Evolutionary conservation across 805 yeast species (phyloP).

Genomic region (Phaffomyces antillensis): DNA sequence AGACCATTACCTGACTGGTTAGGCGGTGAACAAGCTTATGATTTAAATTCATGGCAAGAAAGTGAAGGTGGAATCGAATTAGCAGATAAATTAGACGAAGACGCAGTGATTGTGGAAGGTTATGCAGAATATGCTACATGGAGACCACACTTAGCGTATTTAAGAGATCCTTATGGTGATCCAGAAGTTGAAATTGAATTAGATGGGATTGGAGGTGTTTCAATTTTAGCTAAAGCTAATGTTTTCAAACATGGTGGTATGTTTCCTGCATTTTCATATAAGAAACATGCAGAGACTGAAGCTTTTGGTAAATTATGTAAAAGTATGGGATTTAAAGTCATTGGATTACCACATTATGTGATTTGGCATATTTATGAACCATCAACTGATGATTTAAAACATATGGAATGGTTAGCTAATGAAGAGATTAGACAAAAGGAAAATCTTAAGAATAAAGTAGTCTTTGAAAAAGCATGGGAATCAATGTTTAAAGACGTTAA

Average conservation of each 20-base stretch:
- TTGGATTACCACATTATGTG: conserved; percentile 90
- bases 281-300: conserved; percentile 96
- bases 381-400: conserved; percentile 79
- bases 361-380: conserved; percentile 98
- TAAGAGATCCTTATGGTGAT: conserved; percentile 92
- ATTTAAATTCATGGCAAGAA: conserved; percentile 81
- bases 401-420: conserved; percentile 84
- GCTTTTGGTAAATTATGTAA: conserved; percentile 90
- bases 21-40: conserved; percentile 80
- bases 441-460: conserved; percentile 54
- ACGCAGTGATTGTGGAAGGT: conserved; percentile 96
- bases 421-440: conserved; percentile 63
- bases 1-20: conserved; percentile 83
- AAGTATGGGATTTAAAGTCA: conserved; percentile 78
- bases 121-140: conserved; percentile 96
- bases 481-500: conserved; percentile 73
- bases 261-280: conserved; percentile 94
- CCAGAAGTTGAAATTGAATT: conserved; percentile 88
- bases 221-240: conserved; percentile 78
- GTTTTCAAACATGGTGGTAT: conserved; percentile 87
- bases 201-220: conserved; percentile 97
- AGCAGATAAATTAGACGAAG: conserved; percentile 77
- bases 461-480: conserved; percentile 67
- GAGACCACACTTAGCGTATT: conserved; percentile 94
- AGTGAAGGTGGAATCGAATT: conserved; percentile 73